Conservation (phyloP, 768 basidiomycete species). For the Leucosporidium creatinivorum region DNA sequence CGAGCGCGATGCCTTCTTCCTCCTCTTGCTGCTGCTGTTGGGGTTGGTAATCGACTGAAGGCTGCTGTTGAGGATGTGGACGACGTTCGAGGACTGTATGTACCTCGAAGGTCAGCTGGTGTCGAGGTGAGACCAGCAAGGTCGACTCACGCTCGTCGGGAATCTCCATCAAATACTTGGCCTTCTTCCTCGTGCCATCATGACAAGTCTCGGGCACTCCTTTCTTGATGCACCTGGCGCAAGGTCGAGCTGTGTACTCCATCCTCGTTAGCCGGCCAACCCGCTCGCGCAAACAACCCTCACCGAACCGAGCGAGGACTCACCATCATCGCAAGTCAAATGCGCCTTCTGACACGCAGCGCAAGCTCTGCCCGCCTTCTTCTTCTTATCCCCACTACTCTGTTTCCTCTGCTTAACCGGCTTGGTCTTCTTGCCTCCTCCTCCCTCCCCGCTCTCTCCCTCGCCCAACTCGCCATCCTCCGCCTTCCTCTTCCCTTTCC, state of each 20-base stretch:
- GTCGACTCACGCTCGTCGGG: conserved; percentile 68
- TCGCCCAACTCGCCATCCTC: not conserved
- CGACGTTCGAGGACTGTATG: conserved; percentile 18
- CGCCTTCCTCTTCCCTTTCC: not conserved
- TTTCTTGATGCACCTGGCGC: conserved; percentile 90
- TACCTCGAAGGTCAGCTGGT: not conserved
- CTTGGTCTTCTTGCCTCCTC: not conserved
- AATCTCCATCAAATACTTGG: conserved; percentile 91
- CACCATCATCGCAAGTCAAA: conserved; percentile 96
- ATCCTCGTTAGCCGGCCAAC: too few species aligned
- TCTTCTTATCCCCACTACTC: conserved; percentile 49
- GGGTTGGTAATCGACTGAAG: too few species aligned
- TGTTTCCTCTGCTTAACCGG: not conserved
- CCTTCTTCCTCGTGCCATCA: conserved; percentile 94
- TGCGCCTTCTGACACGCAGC: conserved; percentile 95
- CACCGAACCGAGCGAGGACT: too few species aligned
- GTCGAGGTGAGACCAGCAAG: not conserved
- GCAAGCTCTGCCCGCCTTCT: conserved; percentile 89
- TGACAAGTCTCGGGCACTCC: conserved; percentile 80
- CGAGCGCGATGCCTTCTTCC: too few species aligned
- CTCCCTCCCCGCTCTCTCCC: not conserved
- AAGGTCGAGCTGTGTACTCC: conserved; percentile 91
- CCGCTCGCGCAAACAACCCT: too few species aligned
- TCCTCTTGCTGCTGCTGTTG: too few species aligned
- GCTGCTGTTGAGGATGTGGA: not conserved